phyloP scores from a whole-genome alignment of 768 basidiomycete genomes.

The Leucocoprinus sp. region DNA sequence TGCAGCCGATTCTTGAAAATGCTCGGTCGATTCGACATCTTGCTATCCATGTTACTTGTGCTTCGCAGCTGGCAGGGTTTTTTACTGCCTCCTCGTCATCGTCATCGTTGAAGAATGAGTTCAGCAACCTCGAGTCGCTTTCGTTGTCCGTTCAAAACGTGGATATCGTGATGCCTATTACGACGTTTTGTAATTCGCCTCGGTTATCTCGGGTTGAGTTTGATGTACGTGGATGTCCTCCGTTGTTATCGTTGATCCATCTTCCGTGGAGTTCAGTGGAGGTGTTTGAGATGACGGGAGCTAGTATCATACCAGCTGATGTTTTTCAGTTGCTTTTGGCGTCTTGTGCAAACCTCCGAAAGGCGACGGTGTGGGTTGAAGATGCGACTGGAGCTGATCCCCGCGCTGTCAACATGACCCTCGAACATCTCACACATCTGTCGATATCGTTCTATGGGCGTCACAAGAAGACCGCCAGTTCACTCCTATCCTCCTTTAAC shows the following conservation, averaged over 20 bases:
- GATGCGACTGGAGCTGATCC: not conserved
- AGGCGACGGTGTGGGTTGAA: conserved; percentile 7
- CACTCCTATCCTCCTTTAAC: conserved; percentile 6
- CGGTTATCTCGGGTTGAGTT: conserved; percentile 1
- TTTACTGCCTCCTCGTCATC: too few relatives aligned
- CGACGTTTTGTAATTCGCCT: conserved; percentile 3
- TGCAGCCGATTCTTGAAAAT: conserved; percentile 4
- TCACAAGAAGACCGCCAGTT: conserved; percentile 1
- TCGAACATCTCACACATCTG: conserved; percentile 3
- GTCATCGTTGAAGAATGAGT: not conserved
- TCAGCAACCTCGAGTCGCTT: conserved; percentile 6
- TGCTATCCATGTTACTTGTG: conserved; percentile 1
- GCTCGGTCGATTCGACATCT: conserved; percentile 4
- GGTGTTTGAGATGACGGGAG: conserved; percentile 5
- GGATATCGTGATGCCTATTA: conserved; percentile 1
- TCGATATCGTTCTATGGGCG: conserved; percentile 9
- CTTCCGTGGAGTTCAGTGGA: conserved; percentile 7
- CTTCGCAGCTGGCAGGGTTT: not conserved
- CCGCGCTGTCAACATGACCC: not conserved
- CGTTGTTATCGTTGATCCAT: conserved; percentile 6
- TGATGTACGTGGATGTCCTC: conserved; percentile 1
- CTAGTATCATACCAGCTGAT: conserved; percentile 4
- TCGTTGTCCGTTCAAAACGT: conserved; percentile 3
- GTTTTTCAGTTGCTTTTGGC: not conserved
- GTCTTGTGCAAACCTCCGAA: not conserved